These are phyloP conservation scores for Suhomyces yuchorum DNA, from an alignment of 1,139 yeast species.

Conservation along the genomic window DNA sequence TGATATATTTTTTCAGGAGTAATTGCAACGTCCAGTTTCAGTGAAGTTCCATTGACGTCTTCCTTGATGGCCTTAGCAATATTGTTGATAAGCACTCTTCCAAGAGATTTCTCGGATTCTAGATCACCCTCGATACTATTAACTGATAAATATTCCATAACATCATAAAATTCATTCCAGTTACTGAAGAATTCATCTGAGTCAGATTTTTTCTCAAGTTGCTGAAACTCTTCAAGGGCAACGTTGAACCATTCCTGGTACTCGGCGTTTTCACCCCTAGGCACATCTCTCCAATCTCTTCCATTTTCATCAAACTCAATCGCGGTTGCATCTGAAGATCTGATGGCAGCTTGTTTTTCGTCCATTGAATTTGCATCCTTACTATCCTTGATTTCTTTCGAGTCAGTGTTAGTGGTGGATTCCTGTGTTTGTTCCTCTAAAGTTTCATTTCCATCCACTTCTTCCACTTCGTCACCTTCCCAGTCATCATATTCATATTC, in stretches of 20 bases:
- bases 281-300: slow-evolving; percentile 70
- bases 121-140: slow-evolving; percentile 30
- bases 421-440: slow-evolving; percentile 9
- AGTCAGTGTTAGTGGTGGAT: not conserved
- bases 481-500: slow-evolving; percentile 54
- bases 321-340: slow-evolving; percentile 25
- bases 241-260: slow-evolving; percentile 25
- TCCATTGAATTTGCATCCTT: not conserved
- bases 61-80: slow-evolving; percentile 55
- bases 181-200: slow-evolving; percentile 33
- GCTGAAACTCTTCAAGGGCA: slow-evolving; percentile 20
- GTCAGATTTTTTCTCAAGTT: slow-evolving; percentile 21
- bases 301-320: slow-evolving; percentile 60
- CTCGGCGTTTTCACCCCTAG: slow-evolving; percentile 53
- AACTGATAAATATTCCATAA: slow-evolving; percentile 32
- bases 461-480: slow-evolving; percentile 30
- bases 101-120: slow-evolving; percentile 34
- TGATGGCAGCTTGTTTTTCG: slow-evolving; percentile 33
- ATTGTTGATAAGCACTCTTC: slow-evolving; percentile 47
- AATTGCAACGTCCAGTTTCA: slow-evolving; percentile 23
- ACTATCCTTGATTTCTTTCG: not conserved
- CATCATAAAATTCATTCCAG: slow-evolving; percentile 34
- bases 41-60: slow-evolving; percentile 19
- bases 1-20: slow-evolving; percentile 55
- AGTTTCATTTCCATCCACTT: slow-evolving; percentile 6